Evolutionary conservation across 2,329 filamentous ascomycete genomes (phyloP).

Genomic region (Phoma sp.): DNA sequence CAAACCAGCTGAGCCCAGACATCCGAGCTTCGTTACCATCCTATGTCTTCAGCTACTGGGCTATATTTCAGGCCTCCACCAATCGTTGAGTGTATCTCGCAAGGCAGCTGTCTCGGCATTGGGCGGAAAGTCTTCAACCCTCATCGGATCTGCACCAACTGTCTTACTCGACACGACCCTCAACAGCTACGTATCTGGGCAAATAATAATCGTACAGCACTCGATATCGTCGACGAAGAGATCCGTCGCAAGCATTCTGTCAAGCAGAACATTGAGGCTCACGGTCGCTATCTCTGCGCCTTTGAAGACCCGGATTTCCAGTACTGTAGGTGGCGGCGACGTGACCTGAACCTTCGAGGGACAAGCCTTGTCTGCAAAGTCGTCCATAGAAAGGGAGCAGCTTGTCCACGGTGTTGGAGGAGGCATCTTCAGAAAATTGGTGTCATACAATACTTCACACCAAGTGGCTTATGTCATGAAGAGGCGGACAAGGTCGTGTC

Average conservation of each 20-base stretch:
- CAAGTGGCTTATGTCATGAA: constrained; percentile 39
- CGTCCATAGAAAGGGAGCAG: constrained; percentile 31
- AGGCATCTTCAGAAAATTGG: constrained; percentile 31
- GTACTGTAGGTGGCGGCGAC: constrained; percentile 33
- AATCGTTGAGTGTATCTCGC: constrained; percentile 32
- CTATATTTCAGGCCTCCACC: constrained; percentile 34
- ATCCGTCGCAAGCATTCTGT: constrained; percentile 25
- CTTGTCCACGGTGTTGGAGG: constrained; percentile 36
- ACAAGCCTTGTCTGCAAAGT: constrained; percentile 27
- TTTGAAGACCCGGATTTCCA: constrained; percentile 40
- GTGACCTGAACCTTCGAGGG: constrained; percentile 35
- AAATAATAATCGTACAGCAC: constrained; percentile 22
- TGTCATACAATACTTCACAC: constrained; percentile 37
- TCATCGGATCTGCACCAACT: constrained; percentile 30
- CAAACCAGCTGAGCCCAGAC: constrained; percentile 21
- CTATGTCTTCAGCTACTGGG: constrained; percentile 26
- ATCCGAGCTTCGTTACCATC: constrained; percentile 24
- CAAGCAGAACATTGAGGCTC: constrained; percentile 35
- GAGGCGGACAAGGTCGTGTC: constrained; percentile 30
- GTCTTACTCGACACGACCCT: constrained; percentile 35
- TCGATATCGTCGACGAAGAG: constrained; percentile 29
- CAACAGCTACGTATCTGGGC: constrained; percentile 33
- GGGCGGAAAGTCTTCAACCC: constrained; percentile 34
- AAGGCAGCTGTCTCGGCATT: constrained; percentile 34
- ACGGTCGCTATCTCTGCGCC: constrained; percentile 31